Conservation (phyloP, 768 basidiomycete species). For the Lentinula sp. region DNA sequence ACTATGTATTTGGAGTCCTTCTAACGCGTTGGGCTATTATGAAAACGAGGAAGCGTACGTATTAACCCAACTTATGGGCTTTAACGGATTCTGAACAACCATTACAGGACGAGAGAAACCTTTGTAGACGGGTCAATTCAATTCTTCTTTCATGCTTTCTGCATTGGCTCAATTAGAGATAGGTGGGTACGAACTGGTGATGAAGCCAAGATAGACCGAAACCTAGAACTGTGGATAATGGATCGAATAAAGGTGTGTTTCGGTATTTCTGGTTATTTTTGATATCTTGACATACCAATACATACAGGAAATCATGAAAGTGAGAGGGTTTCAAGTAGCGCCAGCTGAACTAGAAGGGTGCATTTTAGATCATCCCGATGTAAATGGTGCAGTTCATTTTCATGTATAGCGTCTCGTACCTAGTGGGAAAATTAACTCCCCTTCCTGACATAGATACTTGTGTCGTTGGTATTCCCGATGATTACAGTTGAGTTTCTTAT, state of each 20-base stretch:
- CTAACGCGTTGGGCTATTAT: constrained; percentile 36
- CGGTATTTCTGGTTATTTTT: too few species aligned
- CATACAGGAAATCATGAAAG: constrained; percentile 41
- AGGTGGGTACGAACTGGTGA: constrained; percentile 72
- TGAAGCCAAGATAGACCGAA: constrained; percentile 47
- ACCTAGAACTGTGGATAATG: constrained; percentile 52
- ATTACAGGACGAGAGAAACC: constrained; percentile 55
- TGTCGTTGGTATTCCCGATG: constrained; percentile 62
- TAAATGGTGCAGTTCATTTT: constrained; percentile 18
- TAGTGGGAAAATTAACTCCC: too few species aligned
- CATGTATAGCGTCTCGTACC: too few species aligned
- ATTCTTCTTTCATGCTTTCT: constrained; percentile 2
- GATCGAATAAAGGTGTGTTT: constrained; percentile 55
- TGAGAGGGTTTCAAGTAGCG: constrained; percentile 62
- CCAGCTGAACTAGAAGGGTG: constrained; percentile 70
- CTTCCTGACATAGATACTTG: constrained; percentile 35
- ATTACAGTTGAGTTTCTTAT: constrained; percentile 37
- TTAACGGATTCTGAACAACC: background rate
- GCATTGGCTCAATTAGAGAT: background rate
- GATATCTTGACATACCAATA: background rate
- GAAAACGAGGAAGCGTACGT: constrained; percentile 59
- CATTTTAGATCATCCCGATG: constrained; percentile 52
- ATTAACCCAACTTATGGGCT: constrained; percentile 10
- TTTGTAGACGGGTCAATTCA: constrained; percentile 55
- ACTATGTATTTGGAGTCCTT: constrained; percentile 38